Conservation (phyloP, 2,329 filamentous ascomycete species). For the Penicillium sp. region DNA sequence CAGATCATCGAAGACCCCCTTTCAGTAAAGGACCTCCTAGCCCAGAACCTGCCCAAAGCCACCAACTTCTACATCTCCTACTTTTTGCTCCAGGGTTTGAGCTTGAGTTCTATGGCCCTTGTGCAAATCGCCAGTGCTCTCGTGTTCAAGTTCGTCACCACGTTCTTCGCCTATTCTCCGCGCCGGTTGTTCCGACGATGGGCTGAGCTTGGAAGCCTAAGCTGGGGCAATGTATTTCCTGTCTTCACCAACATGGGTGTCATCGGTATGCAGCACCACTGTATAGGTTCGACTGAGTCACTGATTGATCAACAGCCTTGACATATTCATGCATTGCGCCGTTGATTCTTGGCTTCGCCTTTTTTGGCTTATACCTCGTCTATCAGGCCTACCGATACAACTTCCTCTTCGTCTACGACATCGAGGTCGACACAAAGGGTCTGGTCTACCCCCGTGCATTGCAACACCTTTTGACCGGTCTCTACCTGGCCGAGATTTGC, state of each 20-base stretch:
- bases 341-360: constrained; percentile 73
- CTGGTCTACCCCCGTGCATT: constrained; percentile 80
- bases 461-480: constrained; percentile 73
- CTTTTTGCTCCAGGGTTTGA: constrained; percentile 84
- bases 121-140: constrained; percentile 68
- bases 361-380: constrained; percentile 69
- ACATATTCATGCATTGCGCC: constrained; percentile 85
- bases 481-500: constrained; percentile 78
- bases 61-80: constrained; percentile 96
- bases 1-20: constrained; percentile 61
- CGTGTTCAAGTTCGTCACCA: constrained; percentile 66
- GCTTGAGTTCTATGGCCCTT: constrained; percentile 65
- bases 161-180: constrained; percentile 63
- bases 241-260: constrained; percentile 74
- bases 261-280: constrained; percentile 55
- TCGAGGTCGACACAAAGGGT: constrained; percentile 77
- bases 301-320: constrained; percentile 52
- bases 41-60: constrained; percentile 70
- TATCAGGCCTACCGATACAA: constrained; percentile 89
- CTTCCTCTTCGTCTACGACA: constrained; percentile 76
- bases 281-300: background rate
- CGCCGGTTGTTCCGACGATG: constrained; percentile 70
- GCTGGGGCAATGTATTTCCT: constrained; percentile 79
- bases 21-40: constrained; percentile 60
- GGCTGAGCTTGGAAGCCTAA: constrained; percentile 65